Evolutionary conservation across 768 basidiomycete species (phyloP).

Genomic region (Collybia sp.): DNA sequence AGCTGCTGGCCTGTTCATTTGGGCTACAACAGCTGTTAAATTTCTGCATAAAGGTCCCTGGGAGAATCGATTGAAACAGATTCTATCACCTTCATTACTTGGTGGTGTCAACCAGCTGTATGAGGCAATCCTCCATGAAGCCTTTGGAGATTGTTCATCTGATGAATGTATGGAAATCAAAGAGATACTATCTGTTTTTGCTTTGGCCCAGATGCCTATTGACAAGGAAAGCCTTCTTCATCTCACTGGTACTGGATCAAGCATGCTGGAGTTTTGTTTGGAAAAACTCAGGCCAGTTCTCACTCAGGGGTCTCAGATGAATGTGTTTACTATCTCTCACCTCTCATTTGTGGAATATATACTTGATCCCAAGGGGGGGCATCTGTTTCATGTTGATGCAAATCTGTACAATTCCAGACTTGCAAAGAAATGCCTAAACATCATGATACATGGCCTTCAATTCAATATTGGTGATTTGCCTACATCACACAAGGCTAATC

Average conservation of each 20-base stretch:
- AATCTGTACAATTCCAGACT: not conserved
- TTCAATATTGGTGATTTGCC: constrained; percentile 38
- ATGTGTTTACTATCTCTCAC: not conserved
- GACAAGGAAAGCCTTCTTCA: too few species aligned
- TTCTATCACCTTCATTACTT: not conserved
- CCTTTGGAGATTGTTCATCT: not conserved
- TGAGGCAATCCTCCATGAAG: not conserved
- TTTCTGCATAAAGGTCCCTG: constrained; percentile 9
- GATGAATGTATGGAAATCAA: too few species aligned
- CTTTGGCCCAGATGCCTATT: too few species aligned
- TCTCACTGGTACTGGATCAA: too few species aligned
- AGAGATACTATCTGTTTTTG: too few species aligned
- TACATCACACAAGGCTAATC: too few species aligned
- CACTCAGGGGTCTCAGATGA: not conserved
- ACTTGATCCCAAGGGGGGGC: too few species aligned
- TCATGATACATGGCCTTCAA: constrained; percentile 28
- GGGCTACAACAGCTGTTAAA: too few species aligned
- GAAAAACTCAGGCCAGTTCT: not conserved
- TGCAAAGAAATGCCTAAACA: constrained; percentile 12
- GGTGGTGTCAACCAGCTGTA: not conserved
- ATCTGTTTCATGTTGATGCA: not conserved
- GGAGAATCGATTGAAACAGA: not conserved
- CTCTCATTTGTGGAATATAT: not conserved
- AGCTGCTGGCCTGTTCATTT: too few species aligned
- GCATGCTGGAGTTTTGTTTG: too few species aligned